A percentile compares a stretch with the other conserved stretches of the same genome.
phyloP scores from a whole-genome alignment of 225 moss, liverwort and hornwort genomes.

The Marchantia polymorpha region DNA sequence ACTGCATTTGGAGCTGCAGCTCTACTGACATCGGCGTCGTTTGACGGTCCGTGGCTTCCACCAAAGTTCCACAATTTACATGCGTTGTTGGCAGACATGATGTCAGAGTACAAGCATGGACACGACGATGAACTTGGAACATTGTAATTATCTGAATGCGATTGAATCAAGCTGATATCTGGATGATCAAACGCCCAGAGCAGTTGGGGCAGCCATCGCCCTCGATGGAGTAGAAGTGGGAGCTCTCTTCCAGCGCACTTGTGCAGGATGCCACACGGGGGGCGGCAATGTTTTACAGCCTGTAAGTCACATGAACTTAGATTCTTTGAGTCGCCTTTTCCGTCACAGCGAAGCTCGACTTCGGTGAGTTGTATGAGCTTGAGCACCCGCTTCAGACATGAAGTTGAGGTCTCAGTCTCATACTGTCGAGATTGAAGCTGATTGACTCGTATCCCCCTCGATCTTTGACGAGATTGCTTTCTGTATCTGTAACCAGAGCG shows the following conservation, averaged over 20 bases:
- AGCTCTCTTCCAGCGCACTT: conserved; percentile 54
- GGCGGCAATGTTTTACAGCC: conserved; percentile 92
- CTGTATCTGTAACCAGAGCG: conserved; percentile 35
- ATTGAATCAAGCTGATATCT: neutral
- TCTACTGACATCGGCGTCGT: conserved; percentile 21
- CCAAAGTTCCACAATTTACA: neutral
- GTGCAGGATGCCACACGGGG: conserved; percentile 85
- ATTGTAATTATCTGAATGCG: neutral
- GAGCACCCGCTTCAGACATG: no score
- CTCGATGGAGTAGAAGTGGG: conserved; percentile 38
- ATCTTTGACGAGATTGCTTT: neutral
- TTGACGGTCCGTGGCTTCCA: conserved; percentile 22
- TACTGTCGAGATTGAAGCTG: neutral
- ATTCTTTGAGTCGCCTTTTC: neutral
- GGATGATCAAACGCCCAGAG: conserved; percentile 8
- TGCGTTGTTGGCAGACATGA: neutral
- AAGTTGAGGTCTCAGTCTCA: no score
- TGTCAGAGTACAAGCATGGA: neutral
- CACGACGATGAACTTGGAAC: neutral
- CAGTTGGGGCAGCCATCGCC: conserved; percentile 32
- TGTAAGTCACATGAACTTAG: conserved; percentile 30
- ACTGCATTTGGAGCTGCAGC: conserved; percentile 28
- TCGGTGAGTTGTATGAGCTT: neutral
- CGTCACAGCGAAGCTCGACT: neutral
- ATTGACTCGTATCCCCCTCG: neutral